Base-by-base conservation (phyloP, 2,329 filamentous ascomycete species). In the Pseudocercospora pini-densiflorae region DNA sequence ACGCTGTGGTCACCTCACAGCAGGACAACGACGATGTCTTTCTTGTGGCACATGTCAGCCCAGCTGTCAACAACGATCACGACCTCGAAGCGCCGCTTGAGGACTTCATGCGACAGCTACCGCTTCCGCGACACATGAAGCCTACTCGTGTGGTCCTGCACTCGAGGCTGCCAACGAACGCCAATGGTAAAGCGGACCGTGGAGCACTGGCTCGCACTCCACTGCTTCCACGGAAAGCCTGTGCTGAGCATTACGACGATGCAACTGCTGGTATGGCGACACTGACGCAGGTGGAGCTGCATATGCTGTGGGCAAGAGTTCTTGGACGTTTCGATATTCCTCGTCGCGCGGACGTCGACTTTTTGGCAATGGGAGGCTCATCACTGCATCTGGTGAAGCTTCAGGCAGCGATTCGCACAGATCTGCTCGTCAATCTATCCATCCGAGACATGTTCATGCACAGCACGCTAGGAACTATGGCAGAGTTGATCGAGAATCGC, bases 351-450 rank as follows among this genome's bases (percentile, higher is more conserved):
- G 40, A 68, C 2, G 73, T 80, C 3, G 77, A 81, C 69, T 83
- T 85, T 71, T 84, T 83, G 71, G 64, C 65, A 0, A 67, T 78
- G 1, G 82, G 82, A 2, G 82, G 81, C 5, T 82, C 77, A 62
- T 84, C 82, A 0, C 62, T 83, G 3, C 72, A 81, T 0, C 67
- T 83, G 0, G 71, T 84, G 10, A 67, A 74, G 3, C 77, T 87
- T 0, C 78, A 81, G 61, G 60, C 68, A 0, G 62, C 63, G 0
- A 79, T 86, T 31, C 68, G 69, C 1, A 59, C 75, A 1, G 36
- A 36, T 0, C 80, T 85, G 60, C 62, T 69, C 0, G 71, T 78
- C 5, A 55, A 49, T 1, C 8, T 83, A 0, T 67, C 71, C 0
- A 70, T 85, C 0, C n/a, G 72, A 1, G 68, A 82, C 0, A 72